Evolutionary conservation across 2,329 filamentous ascomycete genomes (phyloP).

Genomic region (Colletotrichum endophyticum): DNA sequence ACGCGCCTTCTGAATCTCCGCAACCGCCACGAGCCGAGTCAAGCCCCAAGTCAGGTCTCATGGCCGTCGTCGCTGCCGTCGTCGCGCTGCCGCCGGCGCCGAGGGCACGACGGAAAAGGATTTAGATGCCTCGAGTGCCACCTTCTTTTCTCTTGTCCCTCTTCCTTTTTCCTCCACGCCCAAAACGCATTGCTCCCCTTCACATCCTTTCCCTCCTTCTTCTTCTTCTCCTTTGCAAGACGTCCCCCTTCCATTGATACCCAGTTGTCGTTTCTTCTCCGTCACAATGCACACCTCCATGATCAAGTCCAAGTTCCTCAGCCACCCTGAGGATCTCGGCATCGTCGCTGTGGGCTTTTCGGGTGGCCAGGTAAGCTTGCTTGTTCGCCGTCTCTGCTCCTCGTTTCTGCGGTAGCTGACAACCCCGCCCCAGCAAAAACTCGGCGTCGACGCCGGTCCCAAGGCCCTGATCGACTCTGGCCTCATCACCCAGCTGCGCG

Average conservation of each 20-base stretch:
- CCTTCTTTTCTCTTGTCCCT: background rate
- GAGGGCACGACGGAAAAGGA: background rate
- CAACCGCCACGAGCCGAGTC: slow-evolving; percentile 10
- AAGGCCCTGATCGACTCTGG: slow-evolving; percentile 88
- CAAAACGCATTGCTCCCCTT: background rate
- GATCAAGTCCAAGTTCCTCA: slow-evolving; percentile 76
- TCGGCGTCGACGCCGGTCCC: slow-evolving; percentile 89
- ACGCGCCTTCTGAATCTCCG: background rate
- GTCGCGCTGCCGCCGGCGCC: background rate
- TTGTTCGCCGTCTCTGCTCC: background rate
- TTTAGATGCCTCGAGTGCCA: slow-evolving; percentile 11
- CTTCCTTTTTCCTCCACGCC: background rate
- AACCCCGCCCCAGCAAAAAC: slow-evolving; percentile 69
- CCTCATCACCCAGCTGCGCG: slow-evolving; percentile 79
- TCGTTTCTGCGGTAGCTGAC: background rate
- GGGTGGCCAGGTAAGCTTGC: slow-evolving; percentile 79
- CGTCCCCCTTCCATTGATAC: background rate
- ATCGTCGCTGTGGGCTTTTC: slow-evolving; percentile 96
- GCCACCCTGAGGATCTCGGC: slow-evolving; percentile 79
- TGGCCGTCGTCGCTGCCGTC: background rate
- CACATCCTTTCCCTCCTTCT: background rate
- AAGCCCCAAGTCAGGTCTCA: background rate
- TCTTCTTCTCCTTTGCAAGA: background rate
- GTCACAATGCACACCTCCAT: slow-evolving; percentile 56
- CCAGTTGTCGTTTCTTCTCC: background rate